These are phyloP conservation scores for Bretschneidera sinensis DNA, from an alignment of 345 rosid species.

Conservation along the genomic window DNA sequence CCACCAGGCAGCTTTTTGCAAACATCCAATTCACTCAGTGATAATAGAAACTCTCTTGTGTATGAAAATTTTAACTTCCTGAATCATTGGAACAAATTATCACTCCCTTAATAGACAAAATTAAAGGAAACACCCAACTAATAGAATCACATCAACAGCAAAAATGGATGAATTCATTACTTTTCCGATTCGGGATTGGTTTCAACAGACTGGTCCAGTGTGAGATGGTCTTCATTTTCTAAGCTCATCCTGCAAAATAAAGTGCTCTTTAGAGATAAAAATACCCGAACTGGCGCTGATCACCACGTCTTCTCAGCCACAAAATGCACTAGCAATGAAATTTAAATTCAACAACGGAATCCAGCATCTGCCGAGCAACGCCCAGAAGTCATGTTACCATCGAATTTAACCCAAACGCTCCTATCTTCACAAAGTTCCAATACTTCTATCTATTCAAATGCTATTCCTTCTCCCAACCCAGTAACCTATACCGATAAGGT, in stretches of 20 bases:
- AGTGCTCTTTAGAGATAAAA: slow-evolving; percentile 1
- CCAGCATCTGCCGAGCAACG: slow-evolving; percentile 3
- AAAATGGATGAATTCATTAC: slow-evolving; percentile 26
- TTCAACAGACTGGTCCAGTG: slow-evolving; percentile 37
- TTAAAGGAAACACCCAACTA: background rate
- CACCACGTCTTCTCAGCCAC: background rate
- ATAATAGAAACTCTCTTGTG: slow-evolving; percentile 63
- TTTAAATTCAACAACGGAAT: slow-evolving; percentile 10
- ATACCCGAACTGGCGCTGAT: slow-evolving; percentile 2
- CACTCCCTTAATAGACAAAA: background rate
- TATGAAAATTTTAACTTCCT: slow-evolving; percentile 59
- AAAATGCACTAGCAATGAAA: background rate
- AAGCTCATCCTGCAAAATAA: slow-evolving; percentile 54
- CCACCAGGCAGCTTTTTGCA: slow-evolving; percentile 71
- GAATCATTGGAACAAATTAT: slow-evolving; percentile 23
- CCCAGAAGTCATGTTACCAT: slow-evolving; percentile 2
- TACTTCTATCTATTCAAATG: slow-evolving; percentile 15
- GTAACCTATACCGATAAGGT: background rate
- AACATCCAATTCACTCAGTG: slow-evolving; percentile 61
- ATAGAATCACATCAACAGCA: background rate
- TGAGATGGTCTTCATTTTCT: slow-evolving; percentile 40
- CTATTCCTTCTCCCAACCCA: slow-evolving; percentile 10
- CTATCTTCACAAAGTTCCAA: slow-evolving; percentile 11
- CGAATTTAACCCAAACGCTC: slow-evolving; percentile 4
- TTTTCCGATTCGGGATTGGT: slow-evolving; percentile 28